These are phyloP conservation scores for Peronospora tabacina DNA, from an alignment of 352 stramenopile species.

Conservation along the genomic window DNA sequence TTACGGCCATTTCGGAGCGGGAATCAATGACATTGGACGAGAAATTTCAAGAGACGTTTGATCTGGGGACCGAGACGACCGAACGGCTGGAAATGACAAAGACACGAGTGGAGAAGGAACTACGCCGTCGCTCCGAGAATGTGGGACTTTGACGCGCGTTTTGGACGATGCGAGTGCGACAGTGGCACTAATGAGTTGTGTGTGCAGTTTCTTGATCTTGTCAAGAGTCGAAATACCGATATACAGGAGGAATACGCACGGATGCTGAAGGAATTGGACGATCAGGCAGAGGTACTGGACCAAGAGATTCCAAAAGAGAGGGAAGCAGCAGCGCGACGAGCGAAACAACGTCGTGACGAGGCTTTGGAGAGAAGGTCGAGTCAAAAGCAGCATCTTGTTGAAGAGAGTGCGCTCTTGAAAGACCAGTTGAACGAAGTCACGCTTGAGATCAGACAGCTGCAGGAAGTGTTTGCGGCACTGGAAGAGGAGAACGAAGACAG, in stretches of 20 bases:
- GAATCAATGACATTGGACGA: constrained; percentile 33
- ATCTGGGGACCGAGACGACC: constrained; percentile 47
- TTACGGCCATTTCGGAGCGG: constrained; percentile 30
- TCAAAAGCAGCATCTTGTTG: constrained; percentile 28
- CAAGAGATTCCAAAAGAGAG: constrained; percentile 45
- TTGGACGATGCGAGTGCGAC: not conserved
- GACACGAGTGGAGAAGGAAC: constrained; percentile 53
- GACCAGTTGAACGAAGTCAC: constrained; percentile 39
- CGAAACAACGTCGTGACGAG: constrained; percentile 34
- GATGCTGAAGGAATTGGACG: constrained; percentile 66
- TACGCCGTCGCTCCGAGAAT: constrained; percentile 44
- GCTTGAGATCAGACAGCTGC: constrained; percentile 39
- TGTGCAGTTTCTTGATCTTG: constrained; percentile 48
- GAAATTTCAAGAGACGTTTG: constrained; percentile 48
- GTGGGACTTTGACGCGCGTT: constrained; percentile 3
- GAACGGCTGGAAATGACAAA: constrained; percentile 65
- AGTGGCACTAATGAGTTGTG: not conserved
- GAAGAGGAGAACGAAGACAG: constrained; percentile 28
- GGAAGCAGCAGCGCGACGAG: constrained; percentile 15
- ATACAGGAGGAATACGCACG: constrained; percentile 70
- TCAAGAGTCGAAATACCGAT: constrained; percentile 62
- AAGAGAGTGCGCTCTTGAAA: constrained; percentile 32
- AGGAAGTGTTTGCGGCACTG: constrained; percentile 42
- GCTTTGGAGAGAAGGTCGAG: constrained; percentile 18
- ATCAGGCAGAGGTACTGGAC: constrained; percentile 43